Evolutionary conservation across 1,139 yeast genomes (phyloP).

Genomic region (Pichia sp.): DNA sequence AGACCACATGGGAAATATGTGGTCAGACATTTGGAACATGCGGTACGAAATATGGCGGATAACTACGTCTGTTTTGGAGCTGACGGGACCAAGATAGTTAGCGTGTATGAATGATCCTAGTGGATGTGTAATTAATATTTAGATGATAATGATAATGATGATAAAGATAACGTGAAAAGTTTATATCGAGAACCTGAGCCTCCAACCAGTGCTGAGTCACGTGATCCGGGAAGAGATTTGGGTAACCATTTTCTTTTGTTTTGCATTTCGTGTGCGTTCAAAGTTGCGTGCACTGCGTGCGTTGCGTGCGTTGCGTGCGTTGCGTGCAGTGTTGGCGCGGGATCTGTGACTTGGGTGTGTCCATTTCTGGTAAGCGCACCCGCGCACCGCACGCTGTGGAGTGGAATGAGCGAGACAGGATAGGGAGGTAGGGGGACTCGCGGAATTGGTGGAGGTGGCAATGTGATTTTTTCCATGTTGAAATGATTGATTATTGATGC

Average conservation of each 20-base stretch:
- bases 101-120: neutral
- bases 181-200: too few species aligned
- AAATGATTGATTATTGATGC: neutral
- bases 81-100: neutral
- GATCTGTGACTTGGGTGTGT: conserved; percentile 6
- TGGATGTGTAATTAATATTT: neutral
- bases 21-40: neutral
- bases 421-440: too few species aligned
- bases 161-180: too few species aligned
- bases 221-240: too few species aligned
- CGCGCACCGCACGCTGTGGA: neutral
- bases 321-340: neutral
- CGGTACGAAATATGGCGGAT: conserved; percentile 9
- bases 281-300: too few species aligned
- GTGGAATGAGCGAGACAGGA: too few species aligned
- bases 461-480: neutral
- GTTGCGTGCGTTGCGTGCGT: conserved; percentile 5
- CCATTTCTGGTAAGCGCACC: neutral
- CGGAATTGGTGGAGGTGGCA: neutral
- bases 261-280: too few species aligned
- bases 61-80: conserved; percentile 5
- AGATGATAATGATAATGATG: too few species aligned
- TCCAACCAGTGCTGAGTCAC: too few species aligned
- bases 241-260: too few species aligned
- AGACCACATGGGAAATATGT: conserved; percentile 1